Percentiles rank a stretch among this genome's conserved stretches.
These are phyloP conservation scores for Cryptococcus floricola DNA, from an alignment of 1,284 basidiomycete genomes.

Conservation along the genomic window DNA sequence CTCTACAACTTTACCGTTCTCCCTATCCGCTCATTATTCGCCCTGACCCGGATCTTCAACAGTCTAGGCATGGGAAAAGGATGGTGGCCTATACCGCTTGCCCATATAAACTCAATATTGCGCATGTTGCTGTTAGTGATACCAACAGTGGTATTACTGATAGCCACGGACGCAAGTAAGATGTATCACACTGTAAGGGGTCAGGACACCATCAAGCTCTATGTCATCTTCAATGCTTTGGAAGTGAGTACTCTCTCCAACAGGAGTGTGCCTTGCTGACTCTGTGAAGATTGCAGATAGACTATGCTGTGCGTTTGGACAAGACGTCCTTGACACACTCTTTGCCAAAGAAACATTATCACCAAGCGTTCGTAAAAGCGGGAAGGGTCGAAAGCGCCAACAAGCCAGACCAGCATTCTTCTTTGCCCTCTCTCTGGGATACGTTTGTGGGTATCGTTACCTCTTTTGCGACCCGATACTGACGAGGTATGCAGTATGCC, in stretches of 20 bases:
- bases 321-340: conserved; percentile 93
- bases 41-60: conserved; percentile 58
- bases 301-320: conserved; percentile 92
- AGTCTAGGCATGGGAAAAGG: conserved; percentile 42
- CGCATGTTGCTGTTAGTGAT: conserved; percentile 71
- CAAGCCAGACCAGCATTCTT: conserved; percentile 69
- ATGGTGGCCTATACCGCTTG: conserved; percentile 31
- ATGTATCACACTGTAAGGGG: conserved; percentile 99
- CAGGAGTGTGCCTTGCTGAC: neutral
- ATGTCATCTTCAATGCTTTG: conserved; percentile 97
- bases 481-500: conserved; percentile 59
- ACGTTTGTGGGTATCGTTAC: conserved; percentile 62
- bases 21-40: conserved; percentile 79
- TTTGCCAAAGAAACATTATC: conserved; percentile 89
- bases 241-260: conserved; percentile 58
- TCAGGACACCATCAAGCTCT: conserved; percentile 96
- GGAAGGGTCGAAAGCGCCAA: conserved; percentile 45
- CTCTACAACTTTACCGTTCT: conserved; percentile 97
- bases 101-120: conserved; percentile 56
- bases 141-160: conserved; percentile 70
- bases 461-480: neutral
- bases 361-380: conserved; percentile 21
- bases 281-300: conserved; percentile 82
- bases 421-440: conserved; percentile 76
- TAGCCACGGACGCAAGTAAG: conserved; percentile 91